Conservation (phyloP, 192 early-diverging fungal genomes). For the Coemansia sp. region DNA sequence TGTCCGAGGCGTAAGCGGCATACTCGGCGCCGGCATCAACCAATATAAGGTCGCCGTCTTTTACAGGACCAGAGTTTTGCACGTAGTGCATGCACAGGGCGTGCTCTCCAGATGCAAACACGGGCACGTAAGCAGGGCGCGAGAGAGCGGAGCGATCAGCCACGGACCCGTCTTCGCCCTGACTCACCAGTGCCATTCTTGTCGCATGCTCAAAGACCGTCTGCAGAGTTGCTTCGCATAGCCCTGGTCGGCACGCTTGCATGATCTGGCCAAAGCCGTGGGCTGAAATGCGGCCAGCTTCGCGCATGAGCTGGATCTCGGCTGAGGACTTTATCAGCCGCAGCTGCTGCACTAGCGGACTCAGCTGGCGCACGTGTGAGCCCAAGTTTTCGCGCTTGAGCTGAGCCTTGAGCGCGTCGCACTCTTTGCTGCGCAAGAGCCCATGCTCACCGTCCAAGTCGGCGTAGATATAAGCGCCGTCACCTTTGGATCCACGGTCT, state of each 20-base stretch:
- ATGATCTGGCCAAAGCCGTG: slow-evolving; percentile 82
- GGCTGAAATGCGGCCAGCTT: slow-evolving; percentile 75
- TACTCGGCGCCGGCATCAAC: slow-evolving; percentile 93
- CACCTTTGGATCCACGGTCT: neutral
- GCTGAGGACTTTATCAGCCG: slow-evolving; percentile 77
- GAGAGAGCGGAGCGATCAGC: slow-evolving; percentile 27
- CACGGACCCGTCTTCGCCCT: slow-evolving; percentile 57
- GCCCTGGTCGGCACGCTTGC: slow-evolving; percentile 69
- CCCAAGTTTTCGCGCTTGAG: slow-evolving; percentile 27
- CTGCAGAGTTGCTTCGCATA: slow-evolving; percentile 76
- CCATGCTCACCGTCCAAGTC: slow-evolving; percentile 33
- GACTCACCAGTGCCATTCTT: slow-evolving; percentile 19
- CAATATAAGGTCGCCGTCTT: slow-evolving; percentile 82
- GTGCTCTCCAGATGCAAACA: slow-evolving; percentile 91
- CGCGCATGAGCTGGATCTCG: slow-evolving; percentile 80
- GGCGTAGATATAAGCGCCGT: slow-evolving; percentile 18
- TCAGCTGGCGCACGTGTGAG: slow-evolving; percentile 51
- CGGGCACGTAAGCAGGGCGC: slow-evolving; percentile 90
- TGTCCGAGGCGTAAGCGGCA: slow-evolving; percentile 87
- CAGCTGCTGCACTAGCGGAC: slow-evolving; percentile 70
- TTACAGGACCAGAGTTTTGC: slow-evolving; percentile 66
- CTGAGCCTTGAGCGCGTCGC: slow-evolving; percentile 10
- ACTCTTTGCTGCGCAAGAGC: slow-evolving; percentile 29
- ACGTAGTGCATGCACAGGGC: slow-evolving; percentile 96
- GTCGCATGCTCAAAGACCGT: slow-evolving; percentile 78